Conservation (phyloP, 2,329 filamentous ascomycete genomes). For the Cryphonectria radicalis region DNA sequence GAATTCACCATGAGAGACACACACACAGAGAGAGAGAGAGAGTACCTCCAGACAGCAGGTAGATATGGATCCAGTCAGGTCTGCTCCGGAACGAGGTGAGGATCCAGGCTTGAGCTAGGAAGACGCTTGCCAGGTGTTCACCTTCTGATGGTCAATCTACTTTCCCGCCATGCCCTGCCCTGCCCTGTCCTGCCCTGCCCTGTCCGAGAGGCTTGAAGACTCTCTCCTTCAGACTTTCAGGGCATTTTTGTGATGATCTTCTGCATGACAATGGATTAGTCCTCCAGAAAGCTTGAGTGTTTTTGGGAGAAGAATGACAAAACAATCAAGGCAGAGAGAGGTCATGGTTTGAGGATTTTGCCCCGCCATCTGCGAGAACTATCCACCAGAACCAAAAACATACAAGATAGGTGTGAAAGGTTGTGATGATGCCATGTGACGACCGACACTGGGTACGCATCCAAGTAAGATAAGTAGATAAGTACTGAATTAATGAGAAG, state of each 20-base stretch:
- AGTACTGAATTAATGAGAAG: not conserved
- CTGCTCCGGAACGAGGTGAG: not conserved
- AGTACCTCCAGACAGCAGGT: not conserved
- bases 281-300: not conserved
- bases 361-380: not conserved
- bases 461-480: not conserved
- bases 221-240: not conserved
- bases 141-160: not conserved
- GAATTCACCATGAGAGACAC: not conserved
- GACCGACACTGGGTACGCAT: not conserved
- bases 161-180: not conserved
- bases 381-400: not conserved
- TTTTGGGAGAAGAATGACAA: not conserved
- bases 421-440: not conserved
- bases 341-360: not conserved
- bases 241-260: not conserved
- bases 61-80: not conserved
- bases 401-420: not conserved
- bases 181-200: not conserved
- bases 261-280: not conserved
- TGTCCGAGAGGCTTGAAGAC: not conserved
- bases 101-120: not conserved
- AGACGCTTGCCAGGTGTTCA: conserved; percentile 1
- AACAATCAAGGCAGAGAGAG: not conserved
- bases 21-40: no score